phyloP scores from a whole-genome alignment of 768 basidiomycete species.

The Tylopilus vinaceipallidus region DNA sequence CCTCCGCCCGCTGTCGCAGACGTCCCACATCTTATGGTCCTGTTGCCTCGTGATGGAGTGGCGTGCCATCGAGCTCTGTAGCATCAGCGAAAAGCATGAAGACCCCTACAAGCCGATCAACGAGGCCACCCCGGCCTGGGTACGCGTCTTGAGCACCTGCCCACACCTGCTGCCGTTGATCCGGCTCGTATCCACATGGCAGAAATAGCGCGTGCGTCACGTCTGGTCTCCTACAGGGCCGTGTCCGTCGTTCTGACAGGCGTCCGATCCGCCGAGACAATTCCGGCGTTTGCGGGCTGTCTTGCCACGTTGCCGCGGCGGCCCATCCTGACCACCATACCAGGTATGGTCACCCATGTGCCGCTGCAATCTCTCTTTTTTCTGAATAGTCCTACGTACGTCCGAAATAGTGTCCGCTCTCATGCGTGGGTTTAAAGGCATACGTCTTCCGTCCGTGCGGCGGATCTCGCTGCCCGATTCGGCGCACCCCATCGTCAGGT shows the following conservation, averaged over 20 bases:
- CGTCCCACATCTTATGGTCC: constrained; percentile 4
- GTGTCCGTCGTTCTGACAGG: background rate
- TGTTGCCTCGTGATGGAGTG: constrained; percentile 16
- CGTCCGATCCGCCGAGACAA: background rate
- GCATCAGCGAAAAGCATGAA: background rate
- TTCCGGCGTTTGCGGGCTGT: constrained; percentile 7
- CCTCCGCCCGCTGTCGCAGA: constrained; percentile 8
- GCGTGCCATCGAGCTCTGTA: constrained; percentile 6
- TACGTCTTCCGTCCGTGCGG: constrained; percentile 7
- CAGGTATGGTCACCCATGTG: background rate
- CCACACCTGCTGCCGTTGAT: constrained; percentile 3
- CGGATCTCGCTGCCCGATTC: constrained; percentile 4
- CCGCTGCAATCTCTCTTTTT: too few species aligned
- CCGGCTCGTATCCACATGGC: constrained; percentile 4
- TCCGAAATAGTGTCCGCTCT: constrained; percentile 1
- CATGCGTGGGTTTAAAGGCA: constrained; percentile 4
- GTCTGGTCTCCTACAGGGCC: background rate
- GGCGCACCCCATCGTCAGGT: constrained; percentile 7
- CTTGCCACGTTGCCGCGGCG: background rate
- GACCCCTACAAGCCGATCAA: background rate
- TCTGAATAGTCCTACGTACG: too few species aligned
- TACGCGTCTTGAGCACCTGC: background rate
- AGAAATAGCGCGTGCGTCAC: too few species aligned
- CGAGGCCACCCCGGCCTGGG: background rate
- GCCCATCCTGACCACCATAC: constrained; percentile 4